phyloP scores from a whole-genome alignment of 2,329 filamentous ascomycete species.

The Cytospora piceicola region DNA sequence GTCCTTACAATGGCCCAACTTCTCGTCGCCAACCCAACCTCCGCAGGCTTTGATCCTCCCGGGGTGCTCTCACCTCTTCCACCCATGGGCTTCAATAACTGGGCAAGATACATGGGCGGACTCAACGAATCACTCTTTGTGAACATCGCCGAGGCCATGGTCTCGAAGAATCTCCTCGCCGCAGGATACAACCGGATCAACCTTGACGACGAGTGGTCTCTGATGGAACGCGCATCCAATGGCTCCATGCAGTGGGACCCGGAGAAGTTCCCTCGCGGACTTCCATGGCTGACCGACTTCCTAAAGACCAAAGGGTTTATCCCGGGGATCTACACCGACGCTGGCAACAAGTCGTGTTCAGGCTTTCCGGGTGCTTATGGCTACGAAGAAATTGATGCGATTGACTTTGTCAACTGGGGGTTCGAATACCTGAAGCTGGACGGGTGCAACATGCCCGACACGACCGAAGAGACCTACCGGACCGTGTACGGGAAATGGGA shows the following conservation, averaged over 20 bases:
- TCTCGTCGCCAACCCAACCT: conserved; percentile 18
- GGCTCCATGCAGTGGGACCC: conserved; percentile 47
- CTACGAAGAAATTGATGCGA: conserved; percentile 47
- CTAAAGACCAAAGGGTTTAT: conserved; percentile 45
- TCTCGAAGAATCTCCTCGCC: conserved; percentile 44
- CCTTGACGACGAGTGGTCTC: conserved; percentile 52
- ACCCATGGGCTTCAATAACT: conserved; percentile 58
- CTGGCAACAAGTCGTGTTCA: conserved; percentile 49
- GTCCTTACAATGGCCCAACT: conserved; percentile 27
- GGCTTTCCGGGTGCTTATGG: conserved; percentile 47
- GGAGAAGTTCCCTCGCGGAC: conserved; percentile 47
- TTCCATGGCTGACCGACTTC: conserved; percentile 47
- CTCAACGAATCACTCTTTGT: conserved; percentile 54
- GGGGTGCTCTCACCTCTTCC: conserved; percentile 40
- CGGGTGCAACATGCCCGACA: conserved; percentile 44
- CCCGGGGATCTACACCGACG: conserved; percentile 52
- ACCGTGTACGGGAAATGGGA: conserved; percentile 49
- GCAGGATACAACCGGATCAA: conserved; percentile 44
- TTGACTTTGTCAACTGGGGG: conserved; percentile 44
- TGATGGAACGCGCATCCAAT: conserved; percentile 40
- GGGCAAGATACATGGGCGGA: conserved; percentile 52
- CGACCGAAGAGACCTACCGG: conserved; percentile 32
- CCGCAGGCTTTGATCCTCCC: conserved; percentile 24
- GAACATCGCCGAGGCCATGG: conserved; percentile 51
- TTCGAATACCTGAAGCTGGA: conserved; percentile 47